These are phyloP conservation scores for Candida hungchunana DNA, from an alignment of 805 yeast genomes.

Conservation along the genomic window DNA sequence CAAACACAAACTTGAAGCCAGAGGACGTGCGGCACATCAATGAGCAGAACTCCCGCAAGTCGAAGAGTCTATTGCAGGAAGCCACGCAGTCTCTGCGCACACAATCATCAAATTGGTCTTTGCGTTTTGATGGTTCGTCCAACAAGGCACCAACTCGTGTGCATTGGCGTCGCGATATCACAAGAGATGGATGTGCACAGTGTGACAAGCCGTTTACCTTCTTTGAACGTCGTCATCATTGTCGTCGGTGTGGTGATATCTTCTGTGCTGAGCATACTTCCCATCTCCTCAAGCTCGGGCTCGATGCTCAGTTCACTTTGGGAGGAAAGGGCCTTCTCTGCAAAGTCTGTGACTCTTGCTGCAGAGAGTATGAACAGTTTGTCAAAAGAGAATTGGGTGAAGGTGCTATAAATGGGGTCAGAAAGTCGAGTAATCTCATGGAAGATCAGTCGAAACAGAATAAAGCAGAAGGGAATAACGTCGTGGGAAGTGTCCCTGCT, in stretches of 20 bases:
- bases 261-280: conserved; percentile 68
- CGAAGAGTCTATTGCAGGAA: conserved; percentile 18
- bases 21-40: conserved; percentile 32
- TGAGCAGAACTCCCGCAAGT: conserved; percentile 26
- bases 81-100: conserved; percentile 27
- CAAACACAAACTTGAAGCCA: conserved; percentile 39
- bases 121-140: conserved; percentile 26
- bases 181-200: conserved; percentile 57
- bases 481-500: conserved; percentile 53
- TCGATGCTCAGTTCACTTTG: conserved; percentile 58
- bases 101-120: conserved; percentile 25
- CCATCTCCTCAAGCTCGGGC: conserved; percentile 50
- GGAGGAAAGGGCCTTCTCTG: conserved; percentile 64
- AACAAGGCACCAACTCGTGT: conserved; percentile 36
- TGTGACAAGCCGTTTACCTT: conserved; percentile 71
- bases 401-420: conserved; percentile 1
- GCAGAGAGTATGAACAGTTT: conserved; percentile 53
- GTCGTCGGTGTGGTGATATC: conserved; percentile 80
- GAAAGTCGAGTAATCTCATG: conserved; percentile 1
- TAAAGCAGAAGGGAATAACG: conserved; percentile 28
- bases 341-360: conserved; percentile 68
- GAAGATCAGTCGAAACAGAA: conserved; percentile 4
- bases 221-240: conserved; percentile 78
- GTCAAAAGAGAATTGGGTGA: conserved; percentile 29
- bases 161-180: conserved; percentile 75